These are phyloP conservation scores for Aspergillus texensis DNA, from an alignment of 2,329 filamentous ascomycete genomes.

Conservation along the genomic window DNA sequence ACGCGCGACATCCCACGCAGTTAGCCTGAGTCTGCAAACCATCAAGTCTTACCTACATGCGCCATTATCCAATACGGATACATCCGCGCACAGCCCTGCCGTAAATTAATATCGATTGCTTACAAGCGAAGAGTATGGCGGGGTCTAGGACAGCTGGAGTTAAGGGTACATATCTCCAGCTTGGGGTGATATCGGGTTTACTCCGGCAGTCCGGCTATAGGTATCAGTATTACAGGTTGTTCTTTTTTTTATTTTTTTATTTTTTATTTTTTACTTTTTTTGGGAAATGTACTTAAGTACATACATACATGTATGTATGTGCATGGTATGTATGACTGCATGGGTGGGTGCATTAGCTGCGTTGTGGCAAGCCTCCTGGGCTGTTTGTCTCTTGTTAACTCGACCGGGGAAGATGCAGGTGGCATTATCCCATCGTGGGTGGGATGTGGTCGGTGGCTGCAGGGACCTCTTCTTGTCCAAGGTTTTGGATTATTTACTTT, in stretches of 20 bases:
- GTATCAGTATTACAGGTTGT: neutral
- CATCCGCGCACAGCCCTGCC: neutral
- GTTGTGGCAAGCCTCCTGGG: neutral
- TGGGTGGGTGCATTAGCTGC: neutral
- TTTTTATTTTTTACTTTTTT: neutral
- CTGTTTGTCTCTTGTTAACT: neutral
- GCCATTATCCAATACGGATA: neutral
- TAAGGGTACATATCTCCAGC: neutral
- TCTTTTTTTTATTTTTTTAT: neutral
- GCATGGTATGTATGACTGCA: neutral
- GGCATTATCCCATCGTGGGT: neutral
- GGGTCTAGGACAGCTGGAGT: neutral
- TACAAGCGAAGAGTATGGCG: neutral
- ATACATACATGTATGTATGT: neutral
- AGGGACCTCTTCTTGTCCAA: conserved; percentile 1
- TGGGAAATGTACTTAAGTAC: neutral
- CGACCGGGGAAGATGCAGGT: neutral
- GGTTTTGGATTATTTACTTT: neutral
- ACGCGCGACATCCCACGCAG: conserved; percentile 1
- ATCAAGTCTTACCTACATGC: conserved; percentile 5
- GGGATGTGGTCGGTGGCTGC: neutral
- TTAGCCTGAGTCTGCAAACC: neutral
- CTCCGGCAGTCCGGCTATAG: conserved; percentile 2
- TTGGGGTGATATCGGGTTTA: conserved; percentile 3
- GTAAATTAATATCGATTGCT: neutral